Percentiles rank a stretch among this genome's conserved stretches.
These are phyloP conservation scores for Perkinsus marinus DNA, from an alignment of 169 alveolate species.

Conservation along the genomic window DNA sequence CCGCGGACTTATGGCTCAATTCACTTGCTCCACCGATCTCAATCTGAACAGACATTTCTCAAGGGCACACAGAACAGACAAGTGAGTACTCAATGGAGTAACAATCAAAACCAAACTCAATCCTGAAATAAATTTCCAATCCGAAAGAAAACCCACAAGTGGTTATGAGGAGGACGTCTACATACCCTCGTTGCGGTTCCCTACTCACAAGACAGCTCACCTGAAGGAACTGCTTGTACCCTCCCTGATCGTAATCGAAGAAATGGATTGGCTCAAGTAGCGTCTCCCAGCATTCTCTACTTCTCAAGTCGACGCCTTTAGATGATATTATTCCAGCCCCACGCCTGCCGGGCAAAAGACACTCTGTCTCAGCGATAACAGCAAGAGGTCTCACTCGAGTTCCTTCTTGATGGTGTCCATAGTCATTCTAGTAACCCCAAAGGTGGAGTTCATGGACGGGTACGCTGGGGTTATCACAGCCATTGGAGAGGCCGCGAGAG, in stretches of 20 bases:
- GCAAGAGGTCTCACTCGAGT: conserved; percentile 44
- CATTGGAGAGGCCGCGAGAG: conserved; percentile 38
- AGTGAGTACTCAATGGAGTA: too few species aligned
- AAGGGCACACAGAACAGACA: too few species aligned
- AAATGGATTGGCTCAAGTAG: neutral
- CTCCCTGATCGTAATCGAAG: neutral
- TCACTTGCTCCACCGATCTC: neutral
- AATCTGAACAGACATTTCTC: neutral
- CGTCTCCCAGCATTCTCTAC: neutral
- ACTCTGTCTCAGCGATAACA: neutral
- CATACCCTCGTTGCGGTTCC: neutral
- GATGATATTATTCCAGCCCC: neutral
- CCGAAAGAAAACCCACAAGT: neutral
- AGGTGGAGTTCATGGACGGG: conserved; percentile 87
- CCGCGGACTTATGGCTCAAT: neutral
- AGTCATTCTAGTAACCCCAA: conserved; percentile 74
- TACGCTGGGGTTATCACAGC: conserved; percentile 89
- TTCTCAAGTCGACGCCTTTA: neutral
- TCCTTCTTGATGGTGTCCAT: conserved; percentile 74
- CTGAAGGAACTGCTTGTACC: neutral
- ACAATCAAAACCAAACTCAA: too few species aligned
- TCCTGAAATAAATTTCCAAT: too few species aligned
- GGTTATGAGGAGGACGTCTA: neutral
- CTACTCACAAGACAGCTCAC: neutral
- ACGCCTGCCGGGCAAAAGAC: neutral